phyloP scores from a whole-genome alignment of 306 rosid genomes.

The Corylus avellana region DNA sequence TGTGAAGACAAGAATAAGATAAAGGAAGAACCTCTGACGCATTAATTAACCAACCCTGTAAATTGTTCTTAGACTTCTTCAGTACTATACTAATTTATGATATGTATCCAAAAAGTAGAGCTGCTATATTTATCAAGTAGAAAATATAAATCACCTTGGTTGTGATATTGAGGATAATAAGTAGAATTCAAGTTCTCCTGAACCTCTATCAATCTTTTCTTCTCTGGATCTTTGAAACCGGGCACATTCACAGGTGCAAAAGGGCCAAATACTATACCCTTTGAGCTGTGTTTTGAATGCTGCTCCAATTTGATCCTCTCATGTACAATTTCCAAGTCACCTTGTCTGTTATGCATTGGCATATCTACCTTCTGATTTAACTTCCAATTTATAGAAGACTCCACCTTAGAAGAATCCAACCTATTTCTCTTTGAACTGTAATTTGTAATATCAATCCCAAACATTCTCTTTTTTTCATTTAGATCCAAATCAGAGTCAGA shows the following conservation, averaged over 20 bases:
- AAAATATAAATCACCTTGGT: conserved; percentile 42
- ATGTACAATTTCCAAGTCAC: conserved; percentile 25
- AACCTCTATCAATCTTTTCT: conserved; percentile 23
- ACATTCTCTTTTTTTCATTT: conserved; percentile 41
- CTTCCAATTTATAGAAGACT: conserved; percentile 8
- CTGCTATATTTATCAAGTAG: background rate
- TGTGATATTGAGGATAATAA: conserved; percentile 44
- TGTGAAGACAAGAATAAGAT: background rate
- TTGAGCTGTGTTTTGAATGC: conserved; percentile 28
- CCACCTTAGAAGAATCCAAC: background rate
- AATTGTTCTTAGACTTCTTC: background rate
- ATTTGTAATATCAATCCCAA: conserved; percentile 57
- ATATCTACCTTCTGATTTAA: conserved; percentile 5
- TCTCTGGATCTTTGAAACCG: conserved; percentile 24
- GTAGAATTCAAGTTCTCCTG: conserved; percentile 43
- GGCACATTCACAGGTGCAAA: conserved; percentile 42
- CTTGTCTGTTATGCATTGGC: conserved; percentile 5
- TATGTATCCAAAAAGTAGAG: background rate
- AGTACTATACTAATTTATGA: background rate
- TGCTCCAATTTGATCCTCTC: conserved; percentile 21
- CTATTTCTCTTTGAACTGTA: conserved; percentile 39
- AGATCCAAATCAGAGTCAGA: conserved; percentile 18
- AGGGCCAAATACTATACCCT: conserved; percentile 61
- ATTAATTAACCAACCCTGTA: background rate
- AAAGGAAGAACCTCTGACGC: background rate